Evolutionary conservation across 768 basidiomycete genomes (phyloP), one percentile per base, ranked within the genome.

Genomic region (Boletus sensibilis): DNA sequence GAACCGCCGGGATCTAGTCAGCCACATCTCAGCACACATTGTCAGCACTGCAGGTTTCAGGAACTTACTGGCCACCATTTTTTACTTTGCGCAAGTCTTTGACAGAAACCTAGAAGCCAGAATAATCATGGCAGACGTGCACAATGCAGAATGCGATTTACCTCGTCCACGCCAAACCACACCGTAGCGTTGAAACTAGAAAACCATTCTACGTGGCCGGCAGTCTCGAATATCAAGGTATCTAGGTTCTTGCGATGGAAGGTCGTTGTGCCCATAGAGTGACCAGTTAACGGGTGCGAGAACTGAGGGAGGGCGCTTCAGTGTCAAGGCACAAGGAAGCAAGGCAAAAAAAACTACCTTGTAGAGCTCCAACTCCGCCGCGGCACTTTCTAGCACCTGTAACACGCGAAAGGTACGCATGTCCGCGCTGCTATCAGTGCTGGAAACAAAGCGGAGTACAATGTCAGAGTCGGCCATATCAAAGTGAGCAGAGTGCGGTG

Each of bases 121-220:
- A 45, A 20, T 61, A 5, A 46, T 25, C 53, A 42, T 13, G 29
- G 23, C 23, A 16, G 14, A 45, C 23, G 12, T 33, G 25, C 29
- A 49, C 7, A 33, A 12, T 1, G 5, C 18, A 41, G 2, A 44
- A 39, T 14, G 13, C 9, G 23, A 52, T 51, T 53, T 63, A 81
- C 80, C 71, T 78, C 74, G 25, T 78, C 75, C 18, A 78, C 63
- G 9, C 83, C 83, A 62, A 83, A 83, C 58, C 75, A 73, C 10
- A 82, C 74, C 0, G 66, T 76, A 7, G 77, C 79, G 49, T 76
- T 79, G 46, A 70, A 68, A 46, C 72, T 68, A 5, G 79, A 78
- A 40, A 68, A 67, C 83, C 83, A 85, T 47, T 81, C 78, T 53
- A 85, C 77, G 35, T 77, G 70, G 4, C 83, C 84, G 3, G 81